Base-by-base conservation (phyloP, 2,329 filamentous ascomycete genomes). In the Xylaria multiplex region DNA sequence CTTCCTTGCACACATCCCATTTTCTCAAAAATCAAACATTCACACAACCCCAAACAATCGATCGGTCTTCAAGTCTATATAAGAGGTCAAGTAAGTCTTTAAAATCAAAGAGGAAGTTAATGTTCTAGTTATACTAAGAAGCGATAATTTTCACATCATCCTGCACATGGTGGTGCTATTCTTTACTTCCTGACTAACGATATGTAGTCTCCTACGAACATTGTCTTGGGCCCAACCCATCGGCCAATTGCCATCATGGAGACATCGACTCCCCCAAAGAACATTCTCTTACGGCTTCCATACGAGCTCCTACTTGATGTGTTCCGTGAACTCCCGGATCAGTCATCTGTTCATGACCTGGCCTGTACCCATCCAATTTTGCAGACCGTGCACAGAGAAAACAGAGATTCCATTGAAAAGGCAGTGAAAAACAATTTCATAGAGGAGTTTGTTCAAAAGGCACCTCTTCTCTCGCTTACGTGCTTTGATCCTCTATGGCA, bases 281-380 rank as follows among this genome's bases (percentile, higher is more conserved):
- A 19, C 19, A 9, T 9, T 14, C 24, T 59, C 30, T 16, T 59
- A 6, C 43, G 5, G 30, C 45, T 49, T 16, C 45, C 57, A 8
- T 52, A 22, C 8, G 48, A 52, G 46, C 6, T 59, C 32, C 24
- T 50, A 7, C 57, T 59, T 11, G 46, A 5, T 5, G 30, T 59
- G 13, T 59, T 52, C n/a, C 16, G 6, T 24, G 8, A 32, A 32
- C 46, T 61, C 14, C 6, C 27, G 4, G 24, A 53, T n/a, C 4
- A 5, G 35, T 6, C 1, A 9, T 52, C 16, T 5, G 3, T n/a
- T 2, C 1, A 22, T 6, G 37, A 37, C 45, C 24, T 60, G 2
- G 48, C 48, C 4, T 2, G 3, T 1, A n/a, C 27, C 6, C 48
- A 60, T 35, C 48, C 48, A 16, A 8, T 5, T 9, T 32, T 45